Evolutionary conservation across 768 basidiomycete species (phyloP), one percentile per base, ranked within the genome.

Genomic region (Mycena rebaudengoi): DNA sequence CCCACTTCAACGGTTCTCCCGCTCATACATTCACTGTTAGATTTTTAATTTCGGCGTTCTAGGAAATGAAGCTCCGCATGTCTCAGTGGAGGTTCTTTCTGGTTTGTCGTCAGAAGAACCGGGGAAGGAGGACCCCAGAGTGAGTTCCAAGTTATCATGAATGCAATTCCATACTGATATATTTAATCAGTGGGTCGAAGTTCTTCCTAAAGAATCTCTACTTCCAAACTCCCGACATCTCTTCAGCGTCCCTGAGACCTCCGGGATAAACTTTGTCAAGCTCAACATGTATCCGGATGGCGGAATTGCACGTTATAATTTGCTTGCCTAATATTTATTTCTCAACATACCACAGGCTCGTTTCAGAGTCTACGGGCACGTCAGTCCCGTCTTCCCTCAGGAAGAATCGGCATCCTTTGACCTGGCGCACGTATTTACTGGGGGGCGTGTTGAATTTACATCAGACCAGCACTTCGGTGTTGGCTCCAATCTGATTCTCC

Each of bases 251-350:
- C 73, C 87, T 16, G 73, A 80, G 13, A 86, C 86, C 0, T 58
- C 73, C 2, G 72, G 76, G 13, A 82, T 85, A 59, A 96, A 90
- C 65, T 92, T 91, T 75, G 89, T 99, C 61, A 98, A 94, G 76
- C 87, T 99, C 23, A 89, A 91, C 68, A 96, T 97, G 87, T 95
- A 95, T 78, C 98, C 98, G 3, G 98, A 99, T 71, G 98, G 98
- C 39, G 98, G 98, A 3, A 95, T 99, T 73, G 96, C 95, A 72
- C 79, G 91, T 81, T 41, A 50, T 4, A 5, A 20, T 18, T 28
- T 46, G 51, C 23, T 65, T 60, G 39, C 18, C 12, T 29, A 30
- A 33, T 57, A 8, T 40, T 39, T 60, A 49, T 41, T 51, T 52
- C 32, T 56, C 18, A 48, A 32, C 53, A 13, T 14, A 58, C 32